These are phyloP conservation scores for Iris pallida DNA, from an alignment of 116 monocot genomes.

Conservation along the genomic window DNA sequence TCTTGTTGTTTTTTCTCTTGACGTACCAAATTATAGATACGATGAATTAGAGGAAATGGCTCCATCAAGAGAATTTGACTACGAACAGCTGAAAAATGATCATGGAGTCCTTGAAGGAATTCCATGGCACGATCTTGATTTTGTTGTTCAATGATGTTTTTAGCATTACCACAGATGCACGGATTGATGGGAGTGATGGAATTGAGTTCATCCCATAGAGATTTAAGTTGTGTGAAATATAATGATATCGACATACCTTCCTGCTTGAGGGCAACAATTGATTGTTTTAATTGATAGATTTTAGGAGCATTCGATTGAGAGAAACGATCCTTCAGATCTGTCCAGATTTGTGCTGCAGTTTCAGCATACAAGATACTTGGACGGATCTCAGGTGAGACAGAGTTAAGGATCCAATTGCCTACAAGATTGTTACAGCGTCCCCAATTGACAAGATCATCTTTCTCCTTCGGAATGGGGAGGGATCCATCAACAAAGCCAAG, in stretches of 20 bases:
- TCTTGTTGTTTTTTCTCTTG: background rate
- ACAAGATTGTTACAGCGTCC: too few species aligned
- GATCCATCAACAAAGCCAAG: too few species aligned
- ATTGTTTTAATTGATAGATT: too few species aligned
- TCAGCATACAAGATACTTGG: too few species aligned
- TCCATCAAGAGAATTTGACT: background rate
- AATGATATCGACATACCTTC: background rate
- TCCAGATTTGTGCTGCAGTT: too few species aligned
- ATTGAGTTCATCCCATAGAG: background rate
- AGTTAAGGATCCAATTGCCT: too few species aligned
- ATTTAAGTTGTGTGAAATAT: constrained; percentile 1
- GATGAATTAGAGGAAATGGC: background rate
- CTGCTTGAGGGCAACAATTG: too few species aligned
- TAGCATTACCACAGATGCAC: background rate
- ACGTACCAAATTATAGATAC: background rate
- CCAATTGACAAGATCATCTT: too few species aligned
- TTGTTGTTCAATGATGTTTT: background rate
- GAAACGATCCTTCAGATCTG: too few species aligned
- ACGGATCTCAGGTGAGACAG: too few species aligned
- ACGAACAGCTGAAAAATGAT: background rate
- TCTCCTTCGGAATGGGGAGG: too few species aligned
- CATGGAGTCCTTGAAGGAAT: background rate
- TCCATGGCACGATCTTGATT: constrained; percentile 1
- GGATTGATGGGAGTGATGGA: background rate
- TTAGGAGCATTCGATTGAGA: too few species aligned